Evolutionary conservation across 2,329 filamentous ascomycete genomes (phyloP), one percentile per base, ranked within the genome.

Genomic region (Corynespora cassiicola): DNA sequence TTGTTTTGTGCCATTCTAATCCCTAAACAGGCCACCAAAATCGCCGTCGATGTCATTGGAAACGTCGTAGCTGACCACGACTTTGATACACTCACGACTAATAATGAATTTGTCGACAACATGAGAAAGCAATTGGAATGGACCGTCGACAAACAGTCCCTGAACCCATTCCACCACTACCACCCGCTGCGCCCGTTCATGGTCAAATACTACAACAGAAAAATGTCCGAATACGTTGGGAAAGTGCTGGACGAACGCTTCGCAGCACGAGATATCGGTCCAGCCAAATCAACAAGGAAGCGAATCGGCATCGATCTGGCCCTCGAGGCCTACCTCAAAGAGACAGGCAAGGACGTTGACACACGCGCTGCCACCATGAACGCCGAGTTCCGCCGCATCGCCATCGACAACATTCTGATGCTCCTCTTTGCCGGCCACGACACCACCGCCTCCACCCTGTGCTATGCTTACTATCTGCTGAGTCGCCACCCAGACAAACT

Each of bases 31-130:
- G 63, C 66, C 4, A 71, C 66, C 5, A 66, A 64, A 18, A 43
- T 73, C 10, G 70, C 70, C 2, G 63, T 74, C 11, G 69, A 73
- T 42, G 61, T 74, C 21, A 74, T 74, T 31, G 70, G 69, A 6
- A 67, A 66, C 35, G 60, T 72, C 1, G 60, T 72, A 3, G 58
- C 58, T 25, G 69, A 70, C 33, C 46, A 64, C 23, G 59, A 68
- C 25, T 63, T 74, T 34, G 56, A 63, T n/a, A 63, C 63, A 8
- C 64, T 72, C 26, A 54, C 45, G 12, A 42, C 47, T 0, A 38
- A 58, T 9, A 69, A 71, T 36, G 55, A 63, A 9, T 63, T 74
- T 17, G 58, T 72, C 6, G 50, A 58, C 9, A 50, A 63, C 4
- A 65, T 73, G 54, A 58, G 64, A 20, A 62, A 53, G 6, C 62